Conservation (phyloP, 129 eudicot genomes). For the Smallanthus sonchifolius region DNA sequence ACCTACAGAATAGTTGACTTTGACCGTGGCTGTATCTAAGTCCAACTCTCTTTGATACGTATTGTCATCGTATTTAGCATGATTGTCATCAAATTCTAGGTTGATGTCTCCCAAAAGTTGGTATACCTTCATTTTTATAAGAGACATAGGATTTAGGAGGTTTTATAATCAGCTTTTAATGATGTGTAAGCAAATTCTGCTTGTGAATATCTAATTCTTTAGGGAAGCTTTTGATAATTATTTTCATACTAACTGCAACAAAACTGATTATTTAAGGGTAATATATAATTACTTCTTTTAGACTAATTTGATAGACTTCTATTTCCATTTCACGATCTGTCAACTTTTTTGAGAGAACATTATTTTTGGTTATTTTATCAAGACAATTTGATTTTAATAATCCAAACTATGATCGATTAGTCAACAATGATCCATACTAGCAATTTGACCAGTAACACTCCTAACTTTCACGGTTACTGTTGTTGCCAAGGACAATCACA, state of each 20-base stretch:
- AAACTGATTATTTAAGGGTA: neutral
- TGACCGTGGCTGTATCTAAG: conserved; percentile 68
- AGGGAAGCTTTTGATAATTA: too few relatives aligned
- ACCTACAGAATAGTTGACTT: conserved; percentile 55
- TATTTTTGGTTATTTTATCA: neutral
- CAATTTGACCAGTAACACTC: too few relatives aligned
- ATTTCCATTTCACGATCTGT: neutral
- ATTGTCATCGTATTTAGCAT: conserved; percentile 37
- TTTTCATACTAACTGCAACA: too few relatives aligned
- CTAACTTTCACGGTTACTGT: too few relatives aligned
- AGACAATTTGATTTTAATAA: too few relatives aligned
- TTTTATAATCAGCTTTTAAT: neutral
- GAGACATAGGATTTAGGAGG: conserved; percentile 1
- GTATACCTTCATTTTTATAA: conserved; percentile 53
- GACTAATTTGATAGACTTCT: neutral
- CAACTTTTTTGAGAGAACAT: too few relatives aligned
- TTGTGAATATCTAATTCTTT: neutral
- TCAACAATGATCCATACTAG: too few relatives aligned
- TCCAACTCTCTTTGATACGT: conserved; percentile 74
- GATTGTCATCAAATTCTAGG: conserved; percentile 57
- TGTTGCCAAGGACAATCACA: too few relatives aligned
- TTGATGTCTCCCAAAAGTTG: conserved; percentile 85
- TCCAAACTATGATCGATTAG: too few relatives aligned
- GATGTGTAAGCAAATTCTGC: neutral
- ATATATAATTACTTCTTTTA: neutral